Percentiles rank a stretch among this genome's conserved stretches.
Conservation (phyloP, 2,329 filamentous ascomycete species). For the Cladophialophora psammophila region DNA sequence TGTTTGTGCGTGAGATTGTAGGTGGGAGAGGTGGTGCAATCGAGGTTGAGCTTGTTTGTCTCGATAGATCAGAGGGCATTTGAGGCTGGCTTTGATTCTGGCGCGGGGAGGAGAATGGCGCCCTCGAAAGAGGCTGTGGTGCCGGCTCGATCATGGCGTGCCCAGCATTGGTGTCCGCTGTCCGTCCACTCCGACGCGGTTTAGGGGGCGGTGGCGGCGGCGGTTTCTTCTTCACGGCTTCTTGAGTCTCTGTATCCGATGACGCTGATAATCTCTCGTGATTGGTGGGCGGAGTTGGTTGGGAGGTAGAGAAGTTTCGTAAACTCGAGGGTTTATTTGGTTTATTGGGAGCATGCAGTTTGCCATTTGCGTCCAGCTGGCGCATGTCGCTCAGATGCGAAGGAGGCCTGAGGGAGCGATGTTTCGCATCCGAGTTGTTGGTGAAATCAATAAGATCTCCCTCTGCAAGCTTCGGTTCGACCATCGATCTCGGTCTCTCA, state of each 20-base stretch:
- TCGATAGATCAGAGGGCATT: conserved; percentile 13
- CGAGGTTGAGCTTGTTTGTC: conserved; percentile 15
- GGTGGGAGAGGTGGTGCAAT: conserved; percentile 31
- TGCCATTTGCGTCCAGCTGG: conserved; percentile 32
- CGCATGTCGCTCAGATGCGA: conserved; percentile 27
- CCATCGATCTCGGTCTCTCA: conserved; percentile 43
- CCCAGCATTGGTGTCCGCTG: neutral
- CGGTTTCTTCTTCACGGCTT: conserved; percentile 44
- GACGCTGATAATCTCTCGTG: conserved; percentile 28
- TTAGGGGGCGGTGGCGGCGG: conserved; percentile 48
- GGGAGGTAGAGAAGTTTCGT: conserved; percentile 45
- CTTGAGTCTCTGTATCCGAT: conserved; percentile 31
- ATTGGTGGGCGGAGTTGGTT: conserved; percentile 26
- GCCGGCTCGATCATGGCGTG: conserved; percentile 28
- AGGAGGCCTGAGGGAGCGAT: conserved; percentile 30
- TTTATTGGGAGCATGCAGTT: conserved; percentile 47
- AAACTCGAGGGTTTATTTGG: conserved; percentile 55
- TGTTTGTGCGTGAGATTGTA: conserved; percentile 31
- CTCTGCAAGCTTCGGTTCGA: conserved; percentile 37
- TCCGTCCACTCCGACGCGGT: conserved; percentile 44
- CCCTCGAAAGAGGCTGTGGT: conserved; percentile 34
- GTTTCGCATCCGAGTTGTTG: conserved; percentile 44
- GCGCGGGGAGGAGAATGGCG: conserved; percentile 43
- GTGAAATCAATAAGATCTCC: conserved; percentile 51
- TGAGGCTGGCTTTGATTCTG: conserved; percentile 36